Evolutionary conservation across 1,284 basidiomycete species (phyloP).

Genomic region (Ceratobasidium sp.): DNA sequence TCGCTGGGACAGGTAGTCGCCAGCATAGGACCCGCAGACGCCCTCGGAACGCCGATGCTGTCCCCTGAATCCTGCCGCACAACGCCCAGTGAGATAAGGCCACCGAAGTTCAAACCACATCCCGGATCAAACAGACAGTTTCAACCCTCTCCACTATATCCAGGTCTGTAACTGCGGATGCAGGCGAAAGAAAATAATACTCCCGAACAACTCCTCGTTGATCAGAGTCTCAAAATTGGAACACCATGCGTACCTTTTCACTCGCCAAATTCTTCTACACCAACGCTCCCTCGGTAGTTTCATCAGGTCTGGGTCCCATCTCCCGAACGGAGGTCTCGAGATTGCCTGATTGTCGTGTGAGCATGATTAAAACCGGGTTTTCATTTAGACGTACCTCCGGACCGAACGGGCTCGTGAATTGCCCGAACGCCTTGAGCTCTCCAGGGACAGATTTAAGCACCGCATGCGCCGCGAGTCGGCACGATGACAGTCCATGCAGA

Average conservation of each 20-base stretch:
- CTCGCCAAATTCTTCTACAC: conserved; percentile 75
- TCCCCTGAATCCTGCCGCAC: too few species aligned
- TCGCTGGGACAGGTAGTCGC: too few species aligned
- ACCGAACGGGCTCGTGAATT: conserved; percentile 85
- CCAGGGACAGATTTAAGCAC: conserved; percentile 72
- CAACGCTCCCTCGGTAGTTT: conserved; percentile 78
- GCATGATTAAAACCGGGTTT: conserved; percentile 7
- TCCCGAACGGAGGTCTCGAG: conserved; percentile 86
- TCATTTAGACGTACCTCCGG: conserved; percentile 65
- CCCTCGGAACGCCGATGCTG: too few species aligned
- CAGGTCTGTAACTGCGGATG: not conserved
- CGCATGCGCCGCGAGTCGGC: conserved; percentile 82
- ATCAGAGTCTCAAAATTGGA: conserved; percentile 40
- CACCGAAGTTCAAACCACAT: not conserved
- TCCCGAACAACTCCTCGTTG: not conserved
- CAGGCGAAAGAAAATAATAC: not conserved
- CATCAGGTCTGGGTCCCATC: conserved; percentile 74
- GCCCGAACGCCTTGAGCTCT: conserved; percentile 74
- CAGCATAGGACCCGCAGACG: too few species aligned
- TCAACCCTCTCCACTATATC: not conserved
- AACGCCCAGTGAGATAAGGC: too few species aligned
- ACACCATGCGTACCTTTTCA: conserved; percentile 69
- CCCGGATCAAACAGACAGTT: not conserved
- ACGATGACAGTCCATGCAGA: conserved; percentile 84
- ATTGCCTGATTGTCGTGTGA: conserved; percentile 58